A percentile compares a stretch with the other conserved stretches of the same genome.
Conservation (phyloP, 2,329 filamentous ascomycete species). For the Phymatotrichopsis omnivora region DNA sequence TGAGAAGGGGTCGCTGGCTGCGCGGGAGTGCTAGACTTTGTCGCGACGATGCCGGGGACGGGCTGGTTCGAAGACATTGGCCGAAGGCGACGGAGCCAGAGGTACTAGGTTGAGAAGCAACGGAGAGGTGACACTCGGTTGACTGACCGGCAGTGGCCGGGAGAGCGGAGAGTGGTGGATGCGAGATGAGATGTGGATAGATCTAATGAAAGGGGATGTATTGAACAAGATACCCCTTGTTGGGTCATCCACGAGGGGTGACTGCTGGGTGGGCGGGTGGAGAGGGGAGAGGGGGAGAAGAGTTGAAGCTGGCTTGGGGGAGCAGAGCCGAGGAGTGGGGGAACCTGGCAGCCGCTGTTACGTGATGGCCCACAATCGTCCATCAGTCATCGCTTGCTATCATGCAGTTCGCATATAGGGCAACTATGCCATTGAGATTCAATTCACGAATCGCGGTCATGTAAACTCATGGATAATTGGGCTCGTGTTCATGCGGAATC, state of each 20-base stretch:
- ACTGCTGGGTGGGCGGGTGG: background rate
- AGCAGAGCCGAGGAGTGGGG: background rate
- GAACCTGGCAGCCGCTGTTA: background rate
- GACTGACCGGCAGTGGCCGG: too few species aligned
- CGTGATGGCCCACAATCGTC: constrained; percentile 11
- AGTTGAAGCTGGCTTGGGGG: background rate
- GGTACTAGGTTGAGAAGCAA: background rate
- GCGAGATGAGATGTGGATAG: background rate
- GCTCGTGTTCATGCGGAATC: too few species aligned
- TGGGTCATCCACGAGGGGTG: constrained; percentile 10
- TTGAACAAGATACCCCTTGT: constrained; percentile 7
- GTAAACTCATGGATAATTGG: too few species aligned
- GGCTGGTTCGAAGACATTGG: constrained; percentile 23
- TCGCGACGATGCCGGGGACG: constrained; percentile 9
- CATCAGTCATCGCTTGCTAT: constrained; percentile 19
- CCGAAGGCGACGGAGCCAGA: background rate
- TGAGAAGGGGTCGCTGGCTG: constrained; percentile 6
- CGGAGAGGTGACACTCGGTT: constrained; percentile 2
- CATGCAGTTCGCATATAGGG: too few species aligned
- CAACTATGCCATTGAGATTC: too few species aligned
- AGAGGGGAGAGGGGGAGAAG: background rate
- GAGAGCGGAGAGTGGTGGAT: background rate
- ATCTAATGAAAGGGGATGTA: background rate
- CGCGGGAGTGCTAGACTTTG: constrained; percentile 6
- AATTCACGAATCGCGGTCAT: too few species aligned